phyloP scores from a whole-genome alignment of 1,139 yeast genomes.

The Arxiozyma heterogenica region DNA sequence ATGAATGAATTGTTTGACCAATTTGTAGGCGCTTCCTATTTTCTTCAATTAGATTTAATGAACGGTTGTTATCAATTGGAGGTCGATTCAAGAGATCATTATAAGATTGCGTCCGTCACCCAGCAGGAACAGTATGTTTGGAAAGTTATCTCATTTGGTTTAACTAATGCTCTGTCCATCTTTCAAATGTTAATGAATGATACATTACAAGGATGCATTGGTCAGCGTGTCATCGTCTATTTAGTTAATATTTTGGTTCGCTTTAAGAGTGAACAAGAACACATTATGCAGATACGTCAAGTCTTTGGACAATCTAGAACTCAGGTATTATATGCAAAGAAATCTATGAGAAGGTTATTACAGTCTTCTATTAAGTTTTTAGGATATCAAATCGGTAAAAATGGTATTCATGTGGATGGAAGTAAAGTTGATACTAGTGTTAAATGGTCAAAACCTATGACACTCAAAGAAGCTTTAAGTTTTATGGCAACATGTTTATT shows the following conservation, averaged over 20 bases:
- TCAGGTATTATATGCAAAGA: not conserved
- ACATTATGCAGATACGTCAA: constrained; percentile 10
- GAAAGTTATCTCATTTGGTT: constrained; percentile 6
- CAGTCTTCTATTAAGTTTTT: not conserved
- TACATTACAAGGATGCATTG: constrained; percentile 3
- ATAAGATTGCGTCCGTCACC: constrained; percentile 11
- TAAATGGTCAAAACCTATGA: not conserved
- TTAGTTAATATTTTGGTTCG: constrained; percentile 26
- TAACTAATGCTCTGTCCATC: constrained; percentile 6
- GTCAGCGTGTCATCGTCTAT: constrained; percentile 16
- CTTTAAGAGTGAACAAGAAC: constrained; percentile 12
- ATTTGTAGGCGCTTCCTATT: constrained; percentile 5
- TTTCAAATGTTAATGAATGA: constrained; percentile 10
- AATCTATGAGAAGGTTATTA: not conserved
- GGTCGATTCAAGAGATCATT: constrained; percentile 4
- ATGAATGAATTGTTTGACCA: constrained; percentile 12
- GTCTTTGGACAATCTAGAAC: not conserved
- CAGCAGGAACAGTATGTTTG: constrained; percentile 7
- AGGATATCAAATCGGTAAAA: not conserved
- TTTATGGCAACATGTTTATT: not conserved
- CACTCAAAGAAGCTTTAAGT: not conserved
- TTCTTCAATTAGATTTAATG: constrained; percentile 6
- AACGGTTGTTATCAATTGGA: constrained; percentile 9
- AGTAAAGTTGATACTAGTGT: not conserved
- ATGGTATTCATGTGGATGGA: not conserved